Conservation (phyloP, 495 filamentous ascomycete species). For the Halenospora varia region DNA sequence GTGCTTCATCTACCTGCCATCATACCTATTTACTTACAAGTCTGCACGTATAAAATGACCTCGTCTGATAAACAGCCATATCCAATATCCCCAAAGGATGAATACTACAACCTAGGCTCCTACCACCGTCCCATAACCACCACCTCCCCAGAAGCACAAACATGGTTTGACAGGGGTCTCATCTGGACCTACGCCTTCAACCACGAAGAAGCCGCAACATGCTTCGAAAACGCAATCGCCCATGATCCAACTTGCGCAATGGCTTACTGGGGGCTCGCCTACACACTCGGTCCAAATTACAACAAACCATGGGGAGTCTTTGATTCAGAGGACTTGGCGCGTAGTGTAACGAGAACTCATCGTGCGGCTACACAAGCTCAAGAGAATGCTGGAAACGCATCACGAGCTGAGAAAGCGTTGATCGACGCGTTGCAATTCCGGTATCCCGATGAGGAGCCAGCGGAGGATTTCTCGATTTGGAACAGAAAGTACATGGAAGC, state of each 20-base stretch:
- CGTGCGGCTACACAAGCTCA: constrained; percentile 39
- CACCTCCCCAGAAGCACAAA: constrained; percentile 37
- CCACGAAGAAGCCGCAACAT: constrained; percentile 55
- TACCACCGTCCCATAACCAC: constrained; percentile 46
- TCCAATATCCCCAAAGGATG: not conserved
- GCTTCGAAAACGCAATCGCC: constrained; percentile 54
- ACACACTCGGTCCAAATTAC: constrained; percentile 64
- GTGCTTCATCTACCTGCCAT: no score
- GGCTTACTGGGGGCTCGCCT: constrained; percentile 67
- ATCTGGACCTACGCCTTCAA: constrained; percentile 66
- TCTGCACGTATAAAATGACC: no score
- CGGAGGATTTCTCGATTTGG: constrained; percentile 44
- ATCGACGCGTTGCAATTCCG: constrained; percentile 52
- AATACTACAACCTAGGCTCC: constrained; percentile 56
- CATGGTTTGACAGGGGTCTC: constrained; percentile 60
- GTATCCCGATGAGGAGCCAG: constrained; percentile 42
- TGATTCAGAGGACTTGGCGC: constrained; percentile 50
- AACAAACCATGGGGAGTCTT: constrained; percentile 71
- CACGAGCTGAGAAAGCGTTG: constrained; percentile 50
- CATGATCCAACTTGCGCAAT: constrained; percentile 52
- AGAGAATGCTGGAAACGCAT: constrained; percentile 26
- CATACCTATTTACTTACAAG: no score
- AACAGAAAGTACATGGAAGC: constrained; percentile 55
- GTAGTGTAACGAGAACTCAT: constrained; percentile 41
- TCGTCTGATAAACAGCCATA: not conserved